These are phyloP conservation scores for Claviceps quebecensis DNA, from an alignment of 2,329 filamentous ascomycete species.

Conservation along the genomic window DNA sequence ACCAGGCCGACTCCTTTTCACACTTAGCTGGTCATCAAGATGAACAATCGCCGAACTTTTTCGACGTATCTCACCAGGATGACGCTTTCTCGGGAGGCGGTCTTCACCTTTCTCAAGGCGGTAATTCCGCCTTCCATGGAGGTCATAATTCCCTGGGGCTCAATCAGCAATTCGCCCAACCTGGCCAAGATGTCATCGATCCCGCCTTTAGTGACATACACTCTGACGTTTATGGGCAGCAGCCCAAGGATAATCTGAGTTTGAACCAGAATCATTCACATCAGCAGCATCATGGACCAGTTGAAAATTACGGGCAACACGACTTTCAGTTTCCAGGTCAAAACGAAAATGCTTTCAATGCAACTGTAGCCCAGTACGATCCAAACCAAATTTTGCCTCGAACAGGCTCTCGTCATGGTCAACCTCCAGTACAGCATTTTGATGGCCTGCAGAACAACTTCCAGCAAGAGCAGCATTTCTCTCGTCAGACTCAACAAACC, in stretches of 20 bases:
- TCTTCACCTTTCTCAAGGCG: conserved; percentile 17
- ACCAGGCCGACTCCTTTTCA: conserved; percentile 19
- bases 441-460: conserved; percentile 14
- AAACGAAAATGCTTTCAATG: conserved; percentile 18
- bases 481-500: conserved; percentile 16
- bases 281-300: conserved; percentile 8
- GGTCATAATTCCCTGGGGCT: conserved; percentile 18
- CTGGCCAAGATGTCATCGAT: conserved; percentile 22
- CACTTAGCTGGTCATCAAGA: conserved; percentile 17
- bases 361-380: conserved; percentile 18
- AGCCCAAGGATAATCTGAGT: conserved; percentile 14
- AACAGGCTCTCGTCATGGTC: conserved; percentile 17
- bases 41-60: conserved; percentile 19
- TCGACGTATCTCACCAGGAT: conserved; percentile 19
- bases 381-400: conserved; percentile 21
- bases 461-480: conserved; percentile 14
- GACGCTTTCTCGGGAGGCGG: conserved; percentile 18
- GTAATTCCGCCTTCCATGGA: conserved; percentile 17
- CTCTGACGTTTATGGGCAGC: conserved; percentile 23
- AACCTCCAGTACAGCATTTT: conserved; percentile 22
- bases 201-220: conserved; percentile 23
- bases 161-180: conserved; percentile 20
- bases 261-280: conserved; percentile 19
- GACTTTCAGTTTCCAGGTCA: conserved; percentile 21
- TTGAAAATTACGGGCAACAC: conserved; percentile 20